phyloP scores from a whole-genome alignment of 1,284 basidiomycete genomes.

The Trametes polyzona region DNA sequence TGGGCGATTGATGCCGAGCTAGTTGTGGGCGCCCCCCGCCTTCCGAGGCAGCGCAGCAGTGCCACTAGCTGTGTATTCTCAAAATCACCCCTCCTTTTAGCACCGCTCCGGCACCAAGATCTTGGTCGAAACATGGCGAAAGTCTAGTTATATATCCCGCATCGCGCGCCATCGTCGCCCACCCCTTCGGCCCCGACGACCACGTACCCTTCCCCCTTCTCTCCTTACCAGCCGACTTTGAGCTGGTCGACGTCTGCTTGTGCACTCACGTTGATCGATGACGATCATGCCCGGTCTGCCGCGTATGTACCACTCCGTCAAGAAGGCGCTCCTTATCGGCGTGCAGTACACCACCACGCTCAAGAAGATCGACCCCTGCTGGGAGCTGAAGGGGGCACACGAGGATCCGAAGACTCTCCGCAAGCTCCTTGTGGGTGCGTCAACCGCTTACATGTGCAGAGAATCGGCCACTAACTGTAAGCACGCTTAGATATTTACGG shows the following conservation, averaged over 20 bases:
- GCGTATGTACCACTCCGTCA: slow-evolving; percentile 5
- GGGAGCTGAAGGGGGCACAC: slow-evolving; percentile 20
- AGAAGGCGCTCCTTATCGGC: slow-evolving; percentile 24
- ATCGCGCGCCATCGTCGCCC: not conserved
- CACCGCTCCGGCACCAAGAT: not conserved
- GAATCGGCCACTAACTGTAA: not conserved
- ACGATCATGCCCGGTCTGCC: slow-evolving; percentile 4
- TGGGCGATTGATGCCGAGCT: slow-evolving; percentile 2
- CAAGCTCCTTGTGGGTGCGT: slow-evolving; percentile 16
- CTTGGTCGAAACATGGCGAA: not conserved
- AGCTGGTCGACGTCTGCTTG: not conserved
- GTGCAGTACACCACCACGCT: slow-evolving; percentile 14
- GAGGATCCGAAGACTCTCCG: slow-evolving; percentile 17
- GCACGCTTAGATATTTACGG: slow-evolving; percentile 14
- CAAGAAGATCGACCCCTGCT: not conserved
- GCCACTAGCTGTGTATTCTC: slow-evolving; percentile 7
- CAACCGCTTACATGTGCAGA: too few species aligned
- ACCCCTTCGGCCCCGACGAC: not conserved
- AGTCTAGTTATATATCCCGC: slow-evolving; percentile 1
- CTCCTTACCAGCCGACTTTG: not conserved
- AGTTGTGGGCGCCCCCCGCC: slow-evolving; percentile 6
- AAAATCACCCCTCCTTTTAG: slow-evolving; percentile 9
- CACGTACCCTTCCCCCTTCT: not conserved
- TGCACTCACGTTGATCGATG: not conserved
- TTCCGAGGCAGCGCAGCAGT: slow-evolving; percentile 3